Evolutionary conservation across 2,329 filamentous ascomycete genomes (phyloP), one percentile per base, ranked within the genome.

Genomic region (Zarea fungicola): DNA sequence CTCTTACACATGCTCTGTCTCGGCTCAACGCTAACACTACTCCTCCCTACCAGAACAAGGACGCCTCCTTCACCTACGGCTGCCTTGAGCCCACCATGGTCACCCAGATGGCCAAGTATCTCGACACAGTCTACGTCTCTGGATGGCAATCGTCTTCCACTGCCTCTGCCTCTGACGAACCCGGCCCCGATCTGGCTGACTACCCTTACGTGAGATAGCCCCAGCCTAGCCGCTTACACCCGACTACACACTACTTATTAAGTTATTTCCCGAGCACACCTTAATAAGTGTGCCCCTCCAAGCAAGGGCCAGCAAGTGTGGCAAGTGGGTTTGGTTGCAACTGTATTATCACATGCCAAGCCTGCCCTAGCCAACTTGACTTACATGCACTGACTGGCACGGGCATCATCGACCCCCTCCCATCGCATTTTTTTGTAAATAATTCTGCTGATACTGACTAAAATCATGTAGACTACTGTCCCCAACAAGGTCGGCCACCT

Each of bases 141-240:
- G 93, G 93, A 56, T 99, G 93, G 93, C 93, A 99, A 72, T 96
- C 89, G 56, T 97, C 92, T 2, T 96, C 91, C 21, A 99, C 93
- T 7, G 93, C 93, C 42, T 96, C 92, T 3, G 81, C 90, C 2
- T 92, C 91, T 6, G 90, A 99, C 61, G 93, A 99, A 75, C 93
- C 93, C 22, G 93, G 92, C 32, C 93, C 93, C 42, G 93, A 99
- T 84, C 81, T 99, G 69, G 93, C 93, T 56, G 93, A 99, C 69
- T 99, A 99, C 72, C 92, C 93, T 53, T 91, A 91, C 69, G 85
- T 89, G 62, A 70, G 46, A 48, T 42, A 29, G 13, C 16, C 18
- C 31, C 29, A 18, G 37, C 34, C 36, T 29, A 48, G 46, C 31
- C 46, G 37, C 46, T 48, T 48, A 48, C 46, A 48, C 39, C 31